These are phyloP conservation scores for Debaryomycetaceae sp. DNA, from an alignment of 1,139 yeast genomes.

Conservation along the genomic window DNA sequence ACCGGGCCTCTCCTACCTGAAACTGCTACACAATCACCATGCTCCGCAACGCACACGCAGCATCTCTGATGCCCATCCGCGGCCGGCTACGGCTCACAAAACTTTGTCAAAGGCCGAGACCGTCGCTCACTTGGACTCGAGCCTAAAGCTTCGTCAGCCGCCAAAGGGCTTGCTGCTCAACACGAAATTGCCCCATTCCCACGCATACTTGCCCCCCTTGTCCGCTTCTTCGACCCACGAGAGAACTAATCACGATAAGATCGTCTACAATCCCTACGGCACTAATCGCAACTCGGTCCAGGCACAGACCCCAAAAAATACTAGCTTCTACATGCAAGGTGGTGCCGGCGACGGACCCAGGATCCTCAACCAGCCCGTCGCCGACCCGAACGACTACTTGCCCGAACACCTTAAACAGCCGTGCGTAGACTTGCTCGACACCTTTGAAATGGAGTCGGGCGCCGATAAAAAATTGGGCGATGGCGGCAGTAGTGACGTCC, in stretches of 20 bases:
- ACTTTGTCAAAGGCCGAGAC: conserved; percentile 29
- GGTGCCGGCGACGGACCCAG: conserved; percentile 29
- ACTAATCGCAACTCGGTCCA: conserved; percentile 24
- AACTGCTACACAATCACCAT: neutral
- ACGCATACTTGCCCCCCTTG: conserved; percentile 1
- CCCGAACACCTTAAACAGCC: conserved; percentile 45
- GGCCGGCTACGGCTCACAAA: conserved; percentile 8
- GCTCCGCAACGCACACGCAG: conserved; percentile 1
- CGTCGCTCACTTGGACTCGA: conserved; percentile 17
- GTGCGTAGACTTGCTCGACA: conserved; percentile 44
- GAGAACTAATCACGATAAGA: conserved; percentile 25
- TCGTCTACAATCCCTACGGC: conserved; percentile 38
- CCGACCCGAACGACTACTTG: conserved; percentile 55
- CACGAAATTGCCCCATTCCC: neutral
- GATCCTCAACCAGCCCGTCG: conserved; percentile 52
- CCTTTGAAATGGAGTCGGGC: conserved; percentile 41
- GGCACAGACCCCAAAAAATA: conserved; percentile 22
- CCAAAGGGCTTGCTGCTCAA: neutral
- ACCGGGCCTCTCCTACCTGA: neutral
- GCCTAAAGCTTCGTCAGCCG: neutral
- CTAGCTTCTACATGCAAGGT: conserved; percentile 27
- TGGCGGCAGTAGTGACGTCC: conserved; percentile 66
- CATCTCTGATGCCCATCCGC: conserved; percentile 2
- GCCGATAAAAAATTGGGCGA: conserved; percentile 44
- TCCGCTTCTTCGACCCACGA: conserved; percentile 2